Evolutionary conservation across 768 basidiomycete genomes (phyloP).

Genomic region (Lyophyllum atratum): DNA sequence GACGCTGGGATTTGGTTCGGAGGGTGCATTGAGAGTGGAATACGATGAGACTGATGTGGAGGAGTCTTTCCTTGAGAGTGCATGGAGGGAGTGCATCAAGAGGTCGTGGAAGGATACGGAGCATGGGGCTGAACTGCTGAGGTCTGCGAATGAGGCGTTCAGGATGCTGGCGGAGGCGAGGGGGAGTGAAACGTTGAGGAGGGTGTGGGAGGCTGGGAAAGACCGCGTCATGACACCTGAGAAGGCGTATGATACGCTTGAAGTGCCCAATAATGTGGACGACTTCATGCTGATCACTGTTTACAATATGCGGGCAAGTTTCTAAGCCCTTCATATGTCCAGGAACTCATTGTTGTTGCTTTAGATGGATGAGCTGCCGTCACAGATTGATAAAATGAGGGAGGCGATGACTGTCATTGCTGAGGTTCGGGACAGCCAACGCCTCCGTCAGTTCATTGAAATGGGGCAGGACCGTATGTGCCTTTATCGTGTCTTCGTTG

Average conservation of each 20-base stretch:
- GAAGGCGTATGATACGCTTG: slow-evolving; percentile 71
- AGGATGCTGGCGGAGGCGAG: slow-evolving; percentile 67
- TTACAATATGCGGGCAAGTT: slow-evolving; percentile 66
- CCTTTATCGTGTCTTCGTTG: background rate
- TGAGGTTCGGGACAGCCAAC: slow-evolving; percentile 71
- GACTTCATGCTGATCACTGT: slow-evolving; percentile 79
- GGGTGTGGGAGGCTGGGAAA: slow-evolving; percentile 55
- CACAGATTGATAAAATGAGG: slow-evolving; percentile 67
- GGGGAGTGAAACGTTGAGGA: slow-evolving; percentile 49
- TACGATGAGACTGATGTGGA: slow-evolving; percentile 63
- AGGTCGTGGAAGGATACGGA: slow-evolving; percentile 55
- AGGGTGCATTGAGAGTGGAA: slow-evolving; percentile 62
- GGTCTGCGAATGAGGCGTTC: slow-evolving; percentile 67
- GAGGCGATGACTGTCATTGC: slow-evolving; percentile 77
- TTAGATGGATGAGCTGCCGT: slow-evolving; percentile 73
- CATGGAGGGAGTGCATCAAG: slow-evolving; percentile 65
- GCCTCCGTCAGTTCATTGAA: slow-evolving; percentile 63
- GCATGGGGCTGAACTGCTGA: slow-evolving; percentile 47
- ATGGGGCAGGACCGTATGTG: slow-evolving; percentile 77
- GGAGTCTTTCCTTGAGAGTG: slow-evolving; percentile 68
- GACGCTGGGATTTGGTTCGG: slow-evolving; percentile 67
- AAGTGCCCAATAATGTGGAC: slow-evolving; percentile 69
- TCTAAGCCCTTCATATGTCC: background rate
- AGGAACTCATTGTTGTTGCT: slow-evolving; percentile 8
- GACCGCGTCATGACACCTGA: slow-evolving; percentile 64